Conservation (phyloP, 2,329 filamentous ascomycete species). For the Alternaria arbusti region DNA sequence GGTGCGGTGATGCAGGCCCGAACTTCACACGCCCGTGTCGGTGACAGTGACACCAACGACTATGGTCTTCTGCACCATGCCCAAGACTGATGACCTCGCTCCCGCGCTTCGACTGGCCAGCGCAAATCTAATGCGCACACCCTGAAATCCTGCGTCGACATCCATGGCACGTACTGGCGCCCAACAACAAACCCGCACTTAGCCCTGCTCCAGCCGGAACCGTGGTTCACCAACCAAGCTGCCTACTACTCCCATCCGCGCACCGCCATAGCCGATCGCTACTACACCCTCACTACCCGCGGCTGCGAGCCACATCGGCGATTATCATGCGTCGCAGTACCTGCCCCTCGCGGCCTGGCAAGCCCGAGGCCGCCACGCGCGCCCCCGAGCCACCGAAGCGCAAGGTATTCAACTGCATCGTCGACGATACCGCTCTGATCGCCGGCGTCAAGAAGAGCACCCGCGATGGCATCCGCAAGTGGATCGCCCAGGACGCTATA, state of each 20-base stretch:
- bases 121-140: slow-evolving; percentile 32
- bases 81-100: slow-evolving; percentile 25
- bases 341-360: slow-evolving; percentile 34
- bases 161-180: slow-evolving; percentile 30
- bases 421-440: slow-evolving; percentile 59
- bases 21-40: slow-evolving; percentile 25
- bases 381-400: slow-evolving; percentile 43
- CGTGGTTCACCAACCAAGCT: slow-evolving; percentile 15
- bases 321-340: slow-evolving; percentile 42
- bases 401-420: slow-evolving; percentile 62
- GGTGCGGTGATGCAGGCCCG: slow-evolving; percentile 15
- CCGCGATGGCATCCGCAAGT: slow-evolving; percentile 59
- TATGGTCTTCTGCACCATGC: slow-evolving; percentile 29
- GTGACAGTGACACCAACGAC: slow-evolving; percentile 16
- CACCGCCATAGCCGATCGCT: slow-evolving; percentile 11
- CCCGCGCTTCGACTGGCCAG: slow-evolving; percentile 28
- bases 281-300: slow-evolving; percentile 9
- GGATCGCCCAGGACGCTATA: slow-evolving; percentile 57
- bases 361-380: slow-evolving; percentile 34
- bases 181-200: slow-evolving; percentile 32
- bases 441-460: slow-evolving; percentile 60
- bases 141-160: slow-evolving; percentile 29
- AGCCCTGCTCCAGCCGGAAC: slow-evolving; percentile 14
- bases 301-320: slow-evolving; percentile 11
- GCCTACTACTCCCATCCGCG: not conserved